Evolutionary conservation across 768 basidiomycete genomes (phyloP).

Genomic region (Rhodotorula paludigena): DNA sequence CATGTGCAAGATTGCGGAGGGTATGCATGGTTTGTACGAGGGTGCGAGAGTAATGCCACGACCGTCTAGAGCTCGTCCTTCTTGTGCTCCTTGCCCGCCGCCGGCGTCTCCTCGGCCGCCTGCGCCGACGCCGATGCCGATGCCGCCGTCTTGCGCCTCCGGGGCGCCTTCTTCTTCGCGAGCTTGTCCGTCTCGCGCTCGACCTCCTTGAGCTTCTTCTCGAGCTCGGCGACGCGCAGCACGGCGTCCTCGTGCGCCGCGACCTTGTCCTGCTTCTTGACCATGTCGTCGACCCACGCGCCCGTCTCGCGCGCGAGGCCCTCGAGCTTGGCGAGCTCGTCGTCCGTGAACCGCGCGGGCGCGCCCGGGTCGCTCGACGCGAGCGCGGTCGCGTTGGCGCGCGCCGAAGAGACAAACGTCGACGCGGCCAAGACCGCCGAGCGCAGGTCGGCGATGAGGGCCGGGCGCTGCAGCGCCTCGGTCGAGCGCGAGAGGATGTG

Average conservation of each 20-base stretch:
- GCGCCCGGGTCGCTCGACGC: slow-evolving; percentile 53
- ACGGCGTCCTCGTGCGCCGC: slow-evolving; percentile 75
- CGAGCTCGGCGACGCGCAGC: slow-evolving; percentile 80
- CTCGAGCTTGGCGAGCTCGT: slow-evolving; percentile 78
- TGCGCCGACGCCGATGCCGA: background rate
- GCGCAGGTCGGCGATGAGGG: slow-evolving; percentile 81
- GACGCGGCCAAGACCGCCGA: slow-evolving; percentile 54
- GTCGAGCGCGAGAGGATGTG: slow-evolving; percentile 62
- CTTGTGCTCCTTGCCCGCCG: slow-evolving; percentile 6
- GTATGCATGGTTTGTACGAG: background rate
- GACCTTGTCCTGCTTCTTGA: slow-evolving; percentile 73
- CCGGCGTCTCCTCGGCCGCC: slow-evolving; percentile 4
- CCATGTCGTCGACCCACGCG: slow-evolving; percentile 72
- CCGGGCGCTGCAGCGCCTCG: slow-evolving; percentile 80
- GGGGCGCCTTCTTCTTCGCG: slow-evolving; percentile 36
- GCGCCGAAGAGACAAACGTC: slow-evolving; percentile 78
- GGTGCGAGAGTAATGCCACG: background rate
- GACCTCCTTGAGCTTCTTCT: slow-evolving; percentile 57
- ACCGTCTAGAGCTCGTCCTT: slow-evolving; percentile 35
- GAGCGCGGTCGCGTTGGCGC: slow-evolving; percentile 66
- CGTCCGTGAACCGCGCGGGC: slow-evolving; percentile 73
- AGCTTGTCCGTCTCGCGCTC: slow-evolving; percentile 28
- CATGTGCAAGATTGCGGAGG: background rate
- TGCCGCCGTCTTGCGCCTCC: slow-evolving; percentile 27
- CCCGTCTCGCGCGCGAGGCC: slow-evolving; percentile 71